Evolutionary conservation across 208 protist species (phyloP), one percentile per base, ranked within the genome.

Genomic region (Leishmania guyanensis): DNA sequence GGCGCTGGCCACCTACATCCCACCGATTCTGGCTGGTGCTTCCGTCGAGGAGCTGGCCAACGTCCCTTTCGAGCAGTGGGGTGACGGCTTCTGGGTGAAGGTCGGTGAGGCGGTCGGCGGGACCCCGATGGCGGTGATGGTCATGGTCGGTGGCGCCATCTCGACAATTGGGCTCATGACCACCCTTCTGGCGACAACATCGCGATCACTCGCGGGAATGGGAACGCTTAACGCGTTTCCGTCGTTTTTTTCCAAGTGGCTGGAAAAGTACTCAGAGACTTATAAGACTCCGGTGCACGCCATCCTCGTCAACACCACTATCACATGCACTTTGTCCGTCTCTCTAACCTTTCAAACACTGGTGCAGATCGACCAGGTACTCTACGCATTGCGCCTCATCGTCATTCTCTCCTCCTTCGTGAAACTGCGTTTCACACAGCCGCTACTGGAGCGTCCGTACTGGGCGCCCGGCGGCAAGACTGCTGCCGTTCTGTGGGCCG

Each of bases 111-210:
- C 92, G n/a, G 92, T 97, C 9, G 94, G 94, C 50, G 94, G 93
- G 9, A 93, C 88, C 22, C 83, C 86, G 39, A 91, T 96, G 87
- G 94, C 89, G 65, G 84, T 83, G 22, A 86, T 86, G 14, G 91
- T 97, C 71, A 94, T 94, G 87, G 79, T 97, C 50, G 94, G 94
- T 29, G 92, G 94, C 10, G 84, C 89, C 70, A 93, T 96, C 62
- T 96, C 93, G 17, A 96, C 93, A 14, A 72, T 97, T 10, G 94
- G 94, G 2, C 87, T 97, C 48, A 97, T 95, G 92, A 94, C 90
- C 62, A 96, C 93, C 33, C 87, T 95, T 36, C 85, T 97, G 46
- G 88, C 93, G 51, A 97, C 94, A 77, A 97, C 94, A 12, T 97
- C 93, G 26, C 90, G 94, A 29, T 93, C 93, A 2, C 79, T 97